A percentile compares a stretch with the other conserved stretches of the same genome.
These are phyloP conservation scores for Polyplosphaeria fusca DNA, from an alignment of 495 filamentous ascomycete genomes.

Conservation along the genomic window DNA sequence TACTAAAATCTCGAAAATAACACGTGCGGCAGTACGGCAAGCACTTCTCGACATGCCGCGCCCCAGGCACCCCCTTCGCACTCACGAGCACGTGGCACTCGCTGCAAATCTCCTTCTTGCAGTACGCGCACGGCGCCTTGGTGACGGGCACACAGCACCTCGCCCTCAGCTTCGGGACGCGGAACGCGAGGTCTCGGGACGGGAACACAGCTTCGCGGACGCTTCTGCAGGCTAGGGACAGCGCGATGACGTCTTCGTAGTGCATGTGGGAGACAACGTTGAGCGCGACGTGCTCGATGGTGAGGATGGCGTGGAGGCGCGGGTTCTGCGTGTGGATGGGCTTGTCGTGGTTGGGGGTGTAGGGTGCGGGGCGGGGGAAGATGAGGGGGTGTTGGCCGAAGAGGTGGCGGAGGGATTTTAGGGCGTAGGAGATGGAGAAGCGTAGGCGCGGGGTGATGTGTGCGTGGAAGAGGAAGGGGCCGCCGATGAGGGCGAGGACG, in stretches of 20 bases:
- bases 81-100: slow-evolving; percentile 7
- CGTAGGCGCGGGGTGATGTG: slow-evolving; percentile 4
- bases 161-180: slow-evolving; percentile 22
- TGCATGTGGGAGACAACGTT: slow-evolving; percentile 14
- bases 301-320: slow-evolving; percentile 16
- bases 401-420: slow-evolving; percentile 1
- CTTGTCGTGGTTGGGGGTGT: slow-evolving; percentile 9
- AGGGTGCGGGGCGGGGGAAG: slow-evolving; percentile 9
- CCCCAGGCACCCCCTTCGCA: slow-evolving; percentile 7
- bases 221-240: slow-evolving; percentile 20
- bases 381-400: not conserved
- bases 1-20: slow-evolving; percentile 14
- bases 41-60: slow-evolving; percentile 16
- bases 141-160: slow-evolving; percentile 10
- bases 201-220: slow-evolving; percentile 30
- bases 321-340: slow-evolving; percentile 5
- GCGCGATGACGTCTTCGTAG: slow-evolving; percentile 28
- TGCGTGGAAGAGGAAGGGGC: not conserved
- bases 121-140: slow-evolving; percentile 23
- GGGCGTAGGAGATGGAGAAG: slow-evolving; percentile 5
- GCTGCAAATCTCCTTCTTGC: slow-evolving; percentile 30
- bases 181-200: slow-evolving; percentile 5
- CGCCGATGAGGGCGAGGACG: slow-evolving; percentile 3
- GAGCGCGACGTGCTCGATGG: slow-evolving; percentile 29
- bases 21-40: slow-evolving; percentile 18